Evolutionary conservation across 305 asterid genomes (phyloP).

Genomic region (Ruellia speciosa): DNA sequence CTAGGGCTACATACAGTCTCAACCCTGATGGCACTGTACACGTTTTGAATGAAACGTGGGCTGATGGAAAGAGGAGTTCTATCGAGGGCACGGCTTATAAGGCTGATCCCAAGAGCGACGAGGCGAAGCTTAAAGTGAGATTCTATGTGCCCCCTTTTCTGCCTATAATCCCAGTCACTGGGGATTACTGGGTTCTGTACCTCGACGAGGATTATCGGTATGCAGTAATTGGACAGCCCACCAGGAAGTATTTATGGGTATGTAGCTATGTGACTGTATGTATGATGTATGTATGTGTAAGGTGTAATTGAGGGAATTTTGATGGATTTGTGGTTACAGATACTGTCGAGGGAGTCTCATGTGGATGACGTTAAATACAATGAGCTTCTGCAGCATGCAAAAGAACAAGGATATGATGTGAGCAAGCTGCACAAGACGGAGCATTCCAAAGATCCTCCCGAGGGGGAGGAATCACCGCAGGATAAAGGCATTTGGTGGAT

Average conservation of each 20-base stretch:
- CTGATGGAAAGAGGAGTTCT: constrained; percentile 39
- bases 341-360: constrained; percentile 34
- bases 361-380: constrained; percentile 34
- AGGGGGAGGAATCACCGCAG: constrained; percentile 23
- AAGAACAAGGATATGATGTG: constrained; percentile 40
- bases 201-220: constrained; percentile 40
- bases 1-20: constrained; percentile 52
- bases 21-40: constrained; percentile 42
- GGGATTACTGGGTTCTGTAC: constrained; percentile 56
- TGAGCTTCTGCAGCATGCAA: constrained; percentile 36
- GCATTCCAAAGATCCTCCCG: constrained; percentile 39
- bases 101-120: constrained; percentile 47
- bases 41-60: constrained; percentile 57
- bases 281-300: not conserved
- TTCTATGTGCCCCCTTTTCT: constrained; percentile 54
- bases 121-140: constrained; percentile 59
- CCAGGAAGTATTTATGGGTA: constrained; percentile 51
- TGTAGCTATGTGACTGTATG: constrained; percentile 3
- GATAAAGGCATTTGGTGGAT: constrained; percentile 64
- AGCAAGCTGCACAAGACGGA: constrained; percentile 38
- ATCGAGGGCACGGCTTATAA: constrained; percentile 51
- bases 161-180: constrained; percentile 47
- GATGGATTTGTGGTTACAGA: constrained; percentile 21
- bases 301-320: not conserved
- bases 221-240: constrained; percentile 48